A percentile compares a stretch with the other conserved stretches of the same genome.
These are phyloP conservation scores for Nevesoporus exiguus DNA, from an alignment of 768 basidiomycete genomes.

Conservation along the genomic window DNA sequence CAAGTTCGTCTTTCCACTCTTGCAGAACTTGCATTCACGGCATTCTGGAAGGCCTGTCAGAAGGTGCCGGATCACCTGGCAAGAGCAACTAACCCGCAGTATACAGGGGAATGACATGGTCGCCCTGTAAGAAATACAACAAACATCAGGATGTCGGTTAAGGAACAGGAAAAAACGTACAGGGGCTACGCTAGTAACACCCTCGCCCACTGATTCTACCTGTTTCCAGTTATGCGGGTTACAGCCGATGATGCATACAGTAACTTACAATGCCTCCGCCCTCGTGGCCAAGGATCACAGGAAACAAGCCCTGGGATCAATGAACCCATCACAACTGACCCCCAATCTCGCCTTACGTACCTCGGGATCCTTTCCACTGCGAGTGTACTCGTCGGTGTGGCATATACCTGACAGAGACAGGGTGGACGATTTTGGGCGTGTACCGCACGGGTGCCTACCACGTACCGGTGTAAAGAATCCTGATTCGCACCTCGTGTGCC, in stretches of 20 bases:
- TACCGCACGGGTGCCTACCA: conserved; percentile 6
- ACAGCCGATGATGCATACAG: not conserved
- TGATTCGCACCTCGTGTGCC: conserved; percentile 89
- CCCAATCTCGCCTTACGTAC: conserved; percentile 37
- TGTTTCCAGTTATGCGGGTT: conserved; percentile 29
- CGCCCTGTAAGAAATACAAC: conserved; percentile 48
- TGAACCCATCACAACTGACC: conserved; percentile 5
- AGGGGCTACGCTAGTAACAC: conserved; percentile 74
- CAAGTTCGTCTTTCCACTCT: conserved; percentile 97
- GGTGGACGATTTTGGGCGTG: not conserved
- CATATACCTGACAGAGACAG: conserved; percentile 66
- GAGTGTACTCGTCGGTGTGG: conserved; percentile 97
- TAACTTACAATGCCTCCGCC: conserved; percentile 80
- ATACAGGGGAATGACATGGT: conserved; percentile 97
- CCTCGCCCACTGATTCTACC: conserved; percentile 98
- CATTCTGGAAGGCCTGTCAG: conserved; percentile 55
- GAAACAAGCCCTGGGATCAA: conserved; percentile 69
- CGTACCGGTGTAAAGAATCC: conserved; percentile 86
- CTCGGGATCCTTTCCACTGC: conserved; percentile 95
- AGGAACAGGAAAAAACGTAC: conserved; percentile 30
- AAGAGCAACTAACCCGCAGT: conserved; percentile 67
- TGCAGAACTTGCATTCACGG: conserved; percentile 98
- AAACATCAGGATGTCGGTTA: not conserved
- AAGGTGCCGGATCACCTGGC: not conserved
- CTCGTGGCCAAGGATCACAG: conserved; percentile 92